These are phyloP conservation scores for Colletotrichum sansevieriae DNA, from an alignment of 2,329 filamentous ascomycete genomes.

Conservation along the genomic window DNA sequence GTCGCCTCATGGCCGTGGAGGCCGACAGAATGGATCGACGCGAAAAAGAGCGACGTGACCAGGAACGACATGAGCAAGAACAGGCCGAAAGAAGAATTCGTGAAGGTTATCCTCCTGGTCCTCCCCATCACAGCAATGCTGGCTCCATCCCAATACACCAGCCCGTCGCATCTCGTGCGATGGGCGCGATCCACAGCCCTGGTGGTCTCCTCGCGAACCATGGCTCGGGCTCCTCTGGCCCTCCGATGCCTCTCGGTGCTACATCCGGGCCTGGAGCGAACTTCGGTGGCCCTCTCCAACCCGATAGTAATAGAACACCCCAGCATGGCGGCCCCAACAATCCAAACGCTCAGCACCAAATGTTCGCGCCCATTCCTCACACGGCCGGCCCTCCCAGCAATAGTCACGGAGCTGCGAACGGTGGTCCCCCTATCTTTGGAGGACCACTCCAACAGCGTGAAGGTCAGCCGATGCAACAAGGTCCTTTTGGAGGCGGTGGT, in stretches of 20 bases:
- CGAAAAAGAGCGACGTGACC: constrained; percentile 47
- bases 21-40: constrained; percentile 65
- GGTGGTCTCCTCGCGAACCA: constrained; percentile 87
- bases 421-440: constrained; percentile 76
- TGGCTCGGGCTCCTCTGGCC: constrained; percentile 70
- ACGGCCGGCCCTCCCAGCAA: constrained; percentile 63
- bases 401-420: constrained; percentile 70
- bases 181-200: constrained; percentile 89
- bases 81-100: constrained; percentile 72
- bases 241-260: constrained; percentile 65
- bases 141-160: constrained; percentile 94
- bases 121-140: constrained; percentile 87
- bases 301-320: constrained; percentile 63
- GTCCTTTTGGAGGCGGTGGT: constrained; percentile 56
- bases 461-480: constrained; percentile 69
- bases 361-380: constrained; percentile 69
- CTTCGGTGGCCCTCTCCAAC: constrained; percentile 69
- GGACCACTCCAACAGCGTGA: constrained; percentile 74
- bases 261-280: constrained; percentile 63
- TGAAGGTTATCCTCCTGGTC: constrained; percentile 73
- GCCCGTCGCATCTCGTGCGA: constrained; percentile 85
- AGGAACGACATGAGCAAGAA: constrained; percentile 73
- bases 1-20: constrained; percentile 41
- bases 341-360: constrained; percentile 63
- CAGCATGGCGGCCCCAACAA: constrained; percentile 66